Percentiles rank a stretch among this genome's conserved stretches.
These are phyloP conservation scores for Cicer bijugum DNA, from an alignment of 306 rosid genomes.

Conservation along the genomic window DNA sequence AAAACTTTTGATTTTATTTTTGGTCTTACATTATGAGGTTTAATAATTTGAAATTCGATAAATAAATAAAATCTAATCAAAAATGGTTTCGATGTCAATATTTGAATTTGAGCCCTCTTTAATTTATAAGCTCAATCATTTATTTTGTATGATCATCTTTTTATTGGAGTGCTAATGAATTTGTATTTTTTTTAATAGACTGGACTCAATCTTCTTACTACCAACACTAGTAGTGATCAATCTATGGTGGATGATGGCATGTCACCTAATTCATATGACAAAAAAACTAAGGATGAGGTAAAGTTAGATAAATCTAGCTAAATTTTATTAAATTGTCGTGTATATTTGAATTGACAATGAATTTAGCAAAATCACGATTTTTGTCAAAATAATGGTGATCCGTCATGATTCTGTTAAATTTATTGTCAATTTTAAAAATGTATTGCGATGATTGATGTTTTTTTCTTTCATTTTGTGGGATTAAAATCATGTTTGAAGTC, in stretches of 20 bases:
- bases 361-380: no score
- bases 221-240: constrained; percentile 67
- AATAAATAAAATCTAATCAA: no score
- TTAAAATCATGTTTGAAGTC: not conserved
- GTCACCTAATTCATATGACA: constrained; percentile 52
- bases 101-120: no score
- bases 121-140: not conserved
- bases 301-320: not conserved
- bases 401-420: no score
- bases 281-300: constrained; percentile 62
- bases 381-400: no score
- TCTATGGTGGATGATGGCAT: constrained; percentile 61
- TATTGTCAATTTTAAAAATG: no score
- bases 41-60: no score
- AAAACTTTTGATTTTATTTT: not conserved
- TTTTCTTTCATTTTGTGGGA: not conserved
- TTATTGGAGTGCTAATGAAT: not conserved
- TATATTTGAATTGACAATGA: no score
- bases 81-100: no score
- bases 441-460: not conserved
- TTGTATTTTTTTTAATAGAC: constrained; percentile 51
- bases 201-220: constrained; percentile 72
- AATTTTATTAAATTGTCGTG: not conserved
- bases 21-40: no score
- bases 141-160: not conserved